Evolutionary conservation across 2,329 filamentous ascomycete species (phyloP), one percentile per base, ranked within the genome.

Genomic region (Amauroascus niger): DNA sequence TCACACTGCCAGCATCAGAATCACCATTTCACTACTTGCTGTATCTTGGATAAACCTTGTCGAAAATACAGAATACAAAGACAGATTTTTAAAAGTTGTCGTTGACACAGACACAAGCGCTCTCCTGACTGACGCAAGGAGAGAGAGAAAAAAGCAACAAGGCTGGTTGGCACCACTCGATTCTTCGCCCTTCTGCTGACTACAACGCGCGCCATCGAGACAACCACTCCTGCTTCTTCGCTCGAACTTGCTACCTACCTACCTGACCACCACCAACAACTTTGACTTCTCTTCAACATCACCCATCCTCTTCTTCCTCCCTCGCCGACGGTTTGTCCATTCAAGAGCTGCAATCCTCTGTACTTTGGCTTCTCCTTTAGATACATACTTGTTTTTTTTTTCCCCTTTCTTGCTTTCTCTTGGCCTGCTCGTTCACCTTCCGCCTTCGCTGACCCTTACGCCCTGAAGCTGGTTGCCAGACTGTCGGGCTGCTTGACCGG

Each of bases 151-250:
- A 37, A 9, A 30, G 9, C 26, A 44, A 16, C 37, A 35, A 51
- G 51, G 51, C 51, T 53, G 51, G 51, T 43, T 53, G 51, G 51
- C 51, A 53, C 51, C 51, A 53, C 50, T 52, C 50, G 32, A 45
- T 11, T 26, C 39, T 14, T 40, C 37, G n/a, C 20, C 35, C 40
- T 24, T 26, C 32, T 53, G 51, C 51, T 53, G 51, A 53, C 28
- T 53, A 53, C 26, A 53, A 53, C 51, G 51, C 51, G 51, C 51
- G 51, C 51, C 51, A 53, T 53, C 41, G 24, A 16, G 41, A 49
- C 46, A n/a, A n/a, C n/a, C n/a, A 49, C 46, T 39, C 46, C 49
- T 46, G n/a, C n/a, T 52, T 22, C 51, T 44, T 52, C 43, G 9
- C 24, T 43, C 32, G 6, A 40, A 44, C 22, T 43, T 37, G 32